These are phyloP conservation scores for Garcia nutans DNA, from an alignment of 345 rosid genomes.

Conservation along the genomic window DNA sequence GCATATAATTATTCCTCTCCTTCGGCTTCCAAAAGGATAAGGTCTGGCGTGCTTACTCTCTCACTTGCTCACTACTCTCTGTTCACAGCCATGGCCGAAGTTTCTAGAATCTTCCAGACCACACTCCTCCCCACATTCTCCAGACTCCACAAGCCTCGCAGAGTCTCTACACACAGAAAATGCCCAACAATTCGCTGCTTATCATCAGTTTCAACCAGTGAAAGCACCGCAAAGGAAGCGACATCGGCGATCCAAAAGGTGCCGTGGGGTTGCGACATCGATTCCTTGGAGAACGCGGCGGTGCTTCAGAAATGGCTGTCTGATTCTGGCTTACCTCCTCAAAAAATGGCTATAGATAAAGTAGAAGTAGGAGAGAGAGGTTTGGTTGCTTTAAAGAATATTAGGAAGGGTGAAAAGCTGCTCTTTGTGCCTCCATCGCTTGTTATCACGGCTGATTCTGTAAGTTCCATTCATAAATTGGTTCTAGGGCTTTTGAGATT, in stretches of 20 bases:
- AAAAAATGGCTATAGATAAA: constrained; percentile 75
- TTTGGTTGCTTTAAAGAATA: constrained; percentile 75
- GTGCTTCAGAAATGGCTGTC: constrained; percentile 80
- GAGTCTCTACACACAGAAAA: constrained; percentile 19
- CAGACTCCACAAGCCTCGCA: constrained; percentile 33
- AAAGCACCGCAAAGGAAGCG: constrained; percentile 28
- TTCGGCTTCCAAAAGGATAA: not conserved
- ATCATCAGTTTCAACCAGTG: constrained; percentile 48
- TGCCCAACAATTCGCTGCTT: constrained; percentile 36
- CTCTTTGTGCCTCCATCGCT: constrained; percentile 95
- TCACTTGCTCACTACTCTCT: constrained; percentile 14
- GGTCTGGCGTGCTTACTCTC: constrained; percentile 7
- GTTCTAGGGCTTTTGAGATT: not conserved
- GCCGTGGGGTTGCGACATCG: constrained; percentile 69
- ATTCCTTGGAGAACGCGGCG: constrained; percentile 55
- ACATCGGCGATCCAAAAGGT: constrained; percentile 28
- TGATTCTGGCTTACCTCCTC: constrained; percentile 75
- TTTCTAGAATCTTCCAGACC: constrained; percentile 50
- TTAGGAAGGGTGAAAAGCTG: constrained; percentile 81
- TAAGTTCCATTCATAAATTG: constrained; percentile 24
- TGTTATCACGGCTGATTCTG: constrained; percentile 80
- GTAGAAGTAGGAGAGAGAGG: constrained; percentile 93
- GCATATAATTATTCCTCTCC: too few species aligned
- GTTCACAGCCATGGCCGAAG: constrained; percentile 57
- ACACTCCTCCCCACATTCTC: constrained; percentile 47